Evolutionary conservation across 179 eudicot species (phyloP).

Genomic region (Camellia oleifera): DNA sequence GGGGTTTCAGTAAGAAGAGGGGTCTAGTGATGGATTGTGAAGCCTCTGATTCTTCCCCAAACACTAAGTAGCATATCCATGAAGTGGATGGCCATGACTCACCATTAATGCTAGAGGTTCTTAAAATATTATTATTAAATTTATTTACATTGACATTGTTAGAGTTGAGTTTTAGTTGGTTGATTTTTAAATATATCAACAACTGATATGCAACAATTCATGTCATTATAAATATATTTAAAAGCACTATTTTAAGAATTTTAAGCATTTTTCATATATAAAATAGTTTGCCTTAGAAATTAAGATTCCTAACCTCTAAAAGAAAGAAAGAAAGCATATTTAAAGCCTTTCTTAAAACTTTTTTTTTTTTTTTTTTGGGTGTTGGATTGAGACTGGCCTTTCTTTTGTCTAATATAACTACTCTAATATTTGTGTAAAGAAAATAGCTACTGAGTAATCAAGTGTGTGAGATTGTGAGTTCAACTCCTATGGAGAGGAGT

Average conservation of each 20-base stretch:
- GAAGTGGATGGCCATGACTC: background rate
- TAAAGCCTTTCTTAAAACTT: conserved; percentile 26
- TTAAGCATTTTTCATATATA: conserved; percentile 17
- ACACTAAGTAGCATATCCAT: background rate
- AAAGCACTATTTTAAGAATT: too few relatives aligned
- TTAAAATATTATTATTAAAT: too few relatives aligned
- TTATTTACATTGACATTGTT: too few relatives aligned
- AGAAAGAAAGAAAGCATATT: background rate
- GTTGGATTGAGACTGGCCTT: conserved; percentile 33
- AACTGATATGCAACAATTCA: too few relatives aligned
- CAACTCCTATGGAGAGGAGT: too few relatives aligned
- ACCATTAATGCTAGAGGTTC: too few relatives aligned
- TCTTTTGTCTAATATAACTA: too few relatives aligned
- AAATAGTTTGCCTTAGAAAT: conserved; percentile 1
- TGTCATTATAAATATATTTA: too few relatives aligned
- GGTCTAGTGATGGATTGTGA: conserved; percentile 32
- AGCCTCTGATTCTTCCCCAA: conserved; percentile 27
- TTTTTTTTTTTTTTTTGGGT: background rate
- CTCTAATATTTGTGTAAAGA: too few relatives aligned
- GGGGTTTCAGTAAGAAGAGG: conserved; percentile 36
- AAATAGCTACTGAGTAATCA: too few relatives aligned
- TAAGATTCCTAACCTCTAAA: background rate
- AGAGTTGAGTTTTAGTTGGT: conserved; percentile 14
- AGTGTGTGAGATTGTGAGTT: too few relatives aligned
- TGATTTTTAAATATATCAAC: too few relatives aligned